Evolutionary conservation across 2,329 filamentous ascomycete species (phyloP).

Genomic region (Cordyceps cateniannulata): DNA sequence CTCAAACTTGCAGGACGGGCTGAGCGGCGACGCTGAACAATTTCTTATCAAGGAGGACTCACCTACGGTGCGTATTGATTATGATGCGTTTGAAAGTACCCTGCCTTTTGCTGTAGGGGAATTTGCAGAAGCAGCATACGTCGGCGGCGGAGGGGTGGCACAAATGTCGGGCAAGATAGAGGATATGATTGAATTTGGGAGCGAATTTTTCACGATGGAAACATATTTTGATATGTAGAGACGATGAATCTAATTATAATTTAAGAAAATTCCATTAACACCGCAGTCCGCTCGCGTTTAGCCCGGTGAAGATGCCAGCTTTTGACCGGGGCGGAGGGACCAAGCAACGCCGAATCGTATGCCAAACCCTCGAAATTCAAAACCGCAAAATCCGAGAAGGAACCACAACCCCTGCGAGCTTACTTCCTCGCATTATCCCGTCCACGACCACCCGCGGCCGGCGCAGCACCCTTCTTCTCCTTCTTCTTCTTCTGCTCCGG

Average conservation of each 20-base stretch:
- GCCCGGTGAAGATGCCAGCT: constrained; percentile 3
- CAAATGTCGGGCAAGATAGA: not conserved
- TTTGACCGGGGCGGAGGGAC: not conserved
- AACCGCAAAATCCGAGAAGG: not conserved
- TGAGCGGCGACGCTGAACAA: not conserved
- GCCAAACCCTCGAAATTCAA: not conserved
- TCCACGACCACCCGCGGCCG: constrained; percentile 14
- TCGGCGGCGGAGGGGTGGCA: not conserved
- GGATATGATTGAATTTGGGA: not conserved
- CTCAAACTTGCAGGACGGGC: not conserved
- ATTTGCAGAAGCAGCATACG: not conserved
- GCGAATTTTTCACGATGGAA: not conserved
- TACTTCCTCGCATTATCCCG: not conserved
- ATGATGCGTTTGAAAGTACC: not conserved
- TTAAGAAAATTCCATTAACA: not conserved
- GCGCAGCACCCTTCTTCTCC: constrained; percentile 31
- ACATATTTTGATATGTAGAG: not conserved
- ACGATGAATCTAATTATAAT: not conserved
- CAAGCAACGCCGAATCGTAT: not conserved
- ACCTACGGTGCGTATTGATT: not conserved
- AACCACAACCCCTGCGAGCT: not conserved
- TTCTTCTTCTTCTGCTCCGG: constrained; percentile 53
- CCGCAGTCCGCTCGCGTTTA: not conserved
- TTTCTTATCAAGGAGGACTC: too few species aligned
- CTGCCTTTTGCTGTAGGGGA: not conserved